phyloP scores from a whole-genome alignment of 257 asterid genomes.

The Jacaranda copaia region DNA sequence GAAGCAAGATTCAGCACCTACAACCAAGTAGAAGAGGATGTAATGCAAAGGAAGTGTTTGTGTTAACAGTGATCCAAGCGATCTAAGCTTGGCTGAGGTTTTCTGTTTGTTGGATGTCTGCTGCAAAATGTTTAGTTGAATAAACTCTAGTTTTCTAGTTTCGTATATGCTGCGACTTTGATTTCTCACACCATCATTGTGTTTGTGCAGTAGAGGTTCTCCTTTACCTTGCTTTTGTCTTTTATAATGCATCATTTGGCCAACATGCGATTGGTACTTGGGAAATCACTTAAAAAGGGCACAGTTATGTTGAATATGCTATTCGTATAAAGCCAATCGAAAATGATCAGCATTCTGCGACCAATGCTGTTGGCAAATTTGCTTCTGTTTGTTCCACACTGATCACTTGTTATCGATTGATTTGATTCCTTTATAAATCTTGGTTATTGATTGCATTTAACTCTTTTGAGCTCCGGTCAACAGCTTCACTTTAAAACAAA shows the following conservation, averaged over 20 bases:
- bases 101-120: slow-evolving; percentile 26
- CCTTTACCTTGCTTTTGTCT: not conserved
- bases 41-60: not conserved
- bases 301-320: not conserved
- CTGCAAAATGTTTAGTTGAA: slow-evolving; percentile 36
- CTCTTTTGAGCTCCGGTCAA: not conserved
- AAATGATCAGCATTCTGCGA: not conserved
- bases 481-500: not conserved
- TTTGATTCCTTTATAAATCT: not conserved
- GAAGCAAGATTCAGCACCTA: slow-evolving; percentile 51
- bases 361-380: not conserved
- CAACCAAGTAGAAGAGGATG: slow-evolving; percentile 45
- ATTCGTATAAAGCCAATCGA: not conserved
- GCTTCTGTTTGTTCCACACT: too few relatives aligned
- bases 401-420: not conserved
- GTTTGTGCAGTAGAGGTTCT: not conserved
- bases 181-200: not conserved
- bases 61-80: not conserved
- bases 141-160: slow-evolving; percentile 28
- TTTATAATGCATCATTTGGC: not conserved
- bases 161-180: not conserved
- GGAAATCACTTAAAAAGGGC: not conserved
- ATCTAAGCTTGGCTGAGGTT: slow-evolving; percentile 24
- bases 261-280: not conserved
- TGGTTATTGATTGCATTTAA: not conserved